Base-by-base conservation (phyloP, 2,329 filamentous ascomycete genomes). In the Cladosporium sp. region DNA sequence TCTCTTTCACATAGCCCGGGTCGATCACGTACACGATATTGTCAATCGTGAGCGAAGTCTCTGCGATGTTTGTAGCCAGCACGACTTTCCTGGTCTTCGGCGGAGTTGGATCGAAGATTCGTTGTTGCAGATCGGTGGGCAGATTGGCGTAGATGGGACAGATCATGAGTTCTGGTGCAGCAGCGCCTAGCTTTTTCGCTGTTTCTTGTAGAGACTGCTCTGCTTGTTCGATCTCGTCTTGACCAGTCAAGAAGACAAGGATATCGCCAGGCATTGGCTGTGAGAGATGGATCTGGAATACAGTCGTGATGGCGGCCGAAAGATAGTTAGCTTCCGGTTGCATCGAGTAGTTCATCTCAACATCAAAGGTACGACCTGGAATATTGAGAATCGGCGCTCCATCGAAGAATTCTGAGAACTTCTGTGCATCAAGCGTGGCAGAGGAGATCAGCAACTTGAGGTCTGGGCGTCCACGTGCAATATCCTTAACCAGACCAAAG, bases 11-110 rank as follows among this genome's bases (percentile, higher is more conserved):
- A 63, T 95, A 96, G 0, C 94, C 94, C 0, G 90, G 90, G 65
- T 99, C 94, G 59, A 97, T 96, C 35, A 97, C 94, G 70, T 95
- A 97, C 8, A 93, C 89, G 59, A 97, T 96, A 15, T 92, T 93
- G 70, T 97, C 92, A 58, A 99, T 96, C 0, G 94, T 99, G 68
- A 99, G 76, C 78, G 86, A 91, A 0, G 94, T 99, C 73, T 99
- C 94, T 2, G 94, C 94, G 72, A 99, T 97, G 70, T 99, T 99
- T 2, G 94, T 97, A 0, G 93, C 91, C 36, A 97, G 76, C 0
- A 99, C 91, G 0, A 97, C 91, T 70, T 97, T 99, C 25, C 94
- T 83, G 0, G 89, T 87, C 17, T 87, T 87, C 0, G 88, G 84
- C 0, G 94, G 93, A 0, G 93, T 96, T 0, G 92, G 91, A 66